These are phyloP conservation scores for Rhodocollybia butyracea DNA, from an alignment of 768 basidiomycete species.

Conservation along the genomic window DNA sequence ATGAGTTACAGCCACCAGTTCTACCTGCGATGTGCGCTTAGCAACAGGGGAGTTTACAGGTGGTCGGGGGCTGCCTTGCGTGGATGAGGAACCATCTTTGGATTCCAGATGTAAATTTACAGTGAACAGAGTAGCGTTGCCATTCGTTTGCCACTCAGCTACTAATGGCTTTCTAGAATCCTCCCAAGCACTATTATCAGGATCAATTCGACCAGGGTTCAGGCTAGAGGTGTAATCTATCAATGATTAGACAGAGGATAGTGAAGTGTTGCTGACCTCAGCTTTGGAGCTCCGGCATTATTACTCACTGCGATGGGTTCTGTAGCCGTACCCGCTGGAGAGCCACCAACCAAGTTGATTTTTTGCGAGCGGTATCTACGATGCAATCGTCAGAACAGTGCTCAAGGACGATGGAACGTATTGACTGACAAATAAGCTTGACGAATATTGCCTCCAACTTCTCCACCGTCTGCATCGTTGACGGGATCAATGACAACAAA, in stretches of 20 bases:
- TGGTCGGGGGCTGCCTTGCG: constrained; percentile 53
- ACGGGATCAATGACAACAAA: constrained; percentile 50
- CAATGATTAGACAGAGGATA: not conserved
- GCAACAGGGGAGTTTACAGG: constrained; percentile 53
- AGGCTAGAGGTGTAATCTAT: constrained; percentile 32
- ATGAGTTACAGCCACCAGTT: constrained; percentile 44
- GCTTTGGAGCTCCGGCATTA: constrained; percentile 26
- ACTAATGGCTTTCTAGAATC: constrained; percentile 58
- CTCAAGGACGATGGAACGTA: not conserved
- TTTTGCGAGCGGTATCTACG: constrained; percentile 48
- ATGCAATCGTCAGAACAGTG: not conserved
- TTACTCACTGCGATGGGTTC: constrained; percentile 36
- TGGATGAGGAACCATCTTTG: constrained; percentile 54
- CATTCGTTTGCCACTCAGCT: constrained; percentile 48
- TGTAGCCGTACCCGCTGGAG: constrained; percentile 45
- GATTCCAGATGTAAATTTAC: constrained; percentile 60
- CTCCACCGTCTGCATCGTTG: constrained; percentile 54
- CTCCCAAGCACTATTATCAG: constrained; percentile 51
- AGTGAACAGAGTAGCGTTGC: constrained; percentile 48
- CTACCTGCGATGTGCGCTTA: constrained; percentile 46
- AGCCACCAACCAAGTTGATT: constrained; percentile 41
- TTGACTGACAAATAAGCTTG: constrained; percentile 47
- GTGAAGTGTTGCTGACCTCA: constrained; percentile 23
- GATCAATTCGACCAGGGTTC: constrained; percentile 63
- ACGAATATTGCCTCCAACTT: constrained; percentile 63